Conservation (phyloP, 306 rosid species). For the Lablab purpureus region DNA sequence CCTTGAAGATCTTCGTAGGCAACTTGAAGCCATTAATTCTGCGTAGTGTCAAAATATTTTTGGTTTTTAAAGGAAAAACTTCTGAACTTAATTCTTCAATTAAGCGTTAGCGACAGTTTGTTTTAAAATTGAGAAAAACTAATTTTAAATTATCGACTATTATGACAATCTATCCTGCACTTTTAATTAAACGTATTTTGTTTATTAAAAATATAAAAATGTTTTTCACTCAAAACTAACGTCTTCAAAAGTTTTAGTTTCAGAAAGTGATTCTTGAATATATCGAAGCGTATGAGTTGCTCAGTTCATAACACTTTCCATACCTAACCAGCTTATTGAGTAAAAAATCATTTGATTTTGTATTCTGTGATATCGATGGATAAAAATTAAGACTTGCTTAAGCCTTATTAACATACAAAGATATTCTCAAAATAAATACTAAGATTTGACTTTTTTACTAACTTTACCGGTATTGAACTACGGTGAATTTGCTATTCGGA, state of each 20-base stretch:
- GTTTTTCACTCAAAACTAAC: neutral
- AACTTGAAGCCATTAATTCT: conserved; percentile 90
- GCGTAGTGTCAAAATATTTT: conserved; percentile 42
- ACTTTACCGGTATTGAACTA: neutral
- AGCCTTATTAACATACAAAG: neutral
- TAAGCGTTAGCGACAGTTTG: neutral
- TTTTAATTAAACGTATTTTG: neutral
- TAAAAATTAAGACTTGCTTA: neutral
- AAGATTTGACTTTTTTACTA: neutral
- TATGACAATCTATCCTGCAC: neutral
- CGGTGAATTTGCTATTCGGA: neutral
- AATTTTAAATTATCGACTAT: neutral
- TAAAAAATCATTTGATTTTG: neutral
- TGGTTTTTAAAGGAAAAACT: neutral
- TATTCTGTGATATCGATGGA: neutral
- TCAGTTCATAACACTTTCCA: neutral
- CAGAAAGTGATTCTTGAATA: too few species aligned
- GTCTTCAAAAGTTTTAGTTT: neutral
- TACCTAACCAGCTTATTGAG: neutral
- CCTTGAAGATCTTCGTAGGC: conserved; percentile 81
- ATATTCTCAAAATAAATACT: neutral
- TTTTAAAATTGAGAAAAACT: neutral
- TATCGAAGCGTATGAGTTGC: too few species aligned
- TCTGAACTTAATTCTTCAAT: conserved; percentile 8
- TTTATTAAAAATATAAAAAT: neutral